These are phyloP conservation scores for Trichomonascaceae sp. DNA, from an alignment of 1,139 yeast species.

Conservation along the genomic window DNA sequence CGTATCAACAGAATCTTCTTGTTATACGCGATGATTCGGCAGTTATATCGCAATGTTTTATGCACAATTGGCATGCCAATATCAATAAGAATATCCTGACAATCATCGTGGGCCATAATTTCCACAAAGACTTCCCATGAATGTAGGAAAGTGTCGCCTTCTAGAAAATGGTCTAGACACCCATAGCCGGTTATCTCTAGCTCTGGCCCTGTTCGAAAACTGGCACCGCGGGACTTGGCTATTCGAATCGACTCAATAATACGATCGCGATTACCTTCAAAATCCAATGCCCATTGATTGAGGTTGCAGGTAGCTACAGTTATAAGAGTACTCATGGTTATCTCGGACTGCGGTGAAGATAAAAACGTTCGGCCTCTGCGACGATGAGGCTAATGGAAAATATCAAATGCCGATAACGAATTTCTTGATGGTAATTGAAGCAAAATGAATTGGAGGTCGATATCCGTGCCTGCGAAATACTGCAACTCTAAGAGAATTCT, in stretches of 20 bases:
- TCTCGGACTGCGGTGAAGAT: neutral
- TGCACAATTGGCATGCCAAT: constrained; percentile 93
- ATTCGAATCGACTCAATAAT: constrained; percentile 70
- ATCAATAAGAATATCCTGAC: constrained; percentile 75
- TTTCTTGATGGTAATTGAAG: no score
- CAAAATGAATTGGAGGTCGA: no score
- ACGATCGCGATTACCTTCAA: constrained; percentile 92
- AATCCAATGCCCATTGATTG: constrained; percentile 98
- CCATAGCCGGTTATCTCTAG: constrained; percentile 88
- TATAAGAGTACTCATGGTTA: constrained; percentile 46
- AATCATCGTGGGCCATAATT: constrained; percentile 57
- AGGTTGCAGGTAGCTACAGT: constrained; percentile 59
- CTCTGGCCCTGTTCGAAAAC: constrained; percentile 93
- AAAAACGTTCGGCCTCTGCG: no score
- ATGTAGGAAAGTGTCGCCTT: constrained; percentile 80
- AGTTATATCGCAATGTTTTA: constrained; percentile 82
- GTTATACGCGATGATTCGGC: constrained; percentile 76
- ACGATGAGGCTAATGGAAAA: no score
- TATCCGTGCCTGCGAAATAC: no score
- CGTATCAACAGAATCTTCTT: constrained; percentile 77
- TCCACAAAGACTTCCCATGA: constrained; percentile 92
- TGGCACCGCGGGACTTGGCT: constrained; percentile 74
- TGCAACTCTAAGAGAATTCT: no score
- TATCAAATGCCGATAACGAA: no score
- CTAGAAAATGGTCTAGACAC: constrained; percentile 90